Percentiles rank a stretch among this genome's conserved stretches.
These are phyloP conservation scores for Ogataea allantospora DNA, from an alignment of 805 yeast genomes.

Conservation along the genomic window DNA sequence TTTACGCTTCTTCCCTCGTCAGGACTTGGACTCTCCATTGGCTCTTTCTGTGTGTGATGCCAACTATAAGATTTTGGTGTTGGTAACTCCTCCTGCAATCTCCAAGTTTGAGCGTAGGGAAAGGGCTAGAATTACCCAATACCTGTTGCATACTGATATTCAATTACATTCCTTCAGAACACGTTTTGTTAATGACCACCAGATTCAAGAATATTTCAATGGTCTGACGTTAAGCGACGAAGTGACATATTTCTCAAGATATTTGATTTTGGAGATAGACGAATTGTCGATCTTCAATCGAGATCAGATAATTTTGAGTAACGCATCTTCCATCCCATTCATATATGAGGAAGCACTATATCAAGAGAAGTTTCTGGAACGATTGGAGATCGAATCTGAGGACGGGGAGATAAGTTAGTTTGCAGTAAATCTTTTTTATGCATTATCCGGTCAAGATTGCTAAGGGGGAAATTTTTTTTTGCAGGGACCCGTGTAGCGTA, in stretches of 20 bases:
- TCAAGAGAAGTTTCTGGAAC: constrained; percentile 1
- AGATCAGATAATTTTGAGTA: constrained; percentile 20
- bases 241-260: constrained; percentile 10
- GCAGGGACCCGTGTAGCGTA: constrained; percentile 48
- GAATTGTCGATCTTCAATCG: constrained; percentile 19
- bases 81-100: constrained; percentile 15
- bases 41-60: constrained; percentile 22
- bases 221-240: constrained; percentile 1
- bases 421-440: not conserved
- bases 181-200: constrained; percentile 14
- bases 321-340: constrained; percentile 16
- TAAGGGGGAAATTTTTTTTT: constrained; percentile 11
- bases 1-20: constrained; percentile 8
- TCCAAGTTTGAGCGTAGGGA: constrained; percentile 19
- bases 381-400: not conserved
- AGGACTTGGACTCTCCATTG: constrained; percentile 7
- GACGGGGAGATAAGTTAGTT: not conserved
- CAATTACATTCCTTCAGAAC: constrained; percentile 12
- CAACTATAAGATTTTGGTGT: constrained; percentile 16
- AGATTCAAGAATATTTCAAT: constrained; percentile 11
- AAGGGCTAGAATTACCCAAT: constrained; percentile 17
- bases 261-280: constrained; percentile 18
- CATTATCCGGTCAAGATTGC: constrained; percentile 1
- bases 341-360: constrained; percentile 13
- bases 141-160: constrained; percentile 19